Evolutionary conservation across 345 rosid genomes (phyloP).

Genomic region (Linum lewisii): DNA sequence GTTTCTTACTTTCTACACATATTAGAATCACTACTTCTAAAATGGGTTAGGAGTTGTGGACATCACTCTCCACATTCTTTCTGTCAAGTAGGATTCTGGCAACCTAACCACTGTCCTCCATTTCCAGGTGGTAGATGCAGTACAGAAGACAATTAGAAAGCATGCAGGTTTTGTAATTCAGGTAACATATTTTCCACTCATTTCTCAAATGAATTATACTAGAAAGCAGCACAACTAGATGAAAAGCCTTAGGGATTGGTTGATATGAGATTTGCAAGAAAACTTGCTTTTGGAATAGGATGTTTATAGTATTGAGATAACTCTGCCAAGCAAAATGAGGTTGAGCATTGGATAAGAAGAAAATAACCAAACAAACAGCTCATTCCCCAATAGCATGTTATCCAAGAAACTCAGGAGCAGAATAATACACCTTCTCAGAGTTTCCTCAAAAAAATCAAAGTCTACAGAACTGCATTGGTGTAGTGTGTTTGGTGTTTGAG

Average conservation of each 20-base stretch:
- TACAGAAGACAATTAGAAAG: slow-evolving; percentile 65
- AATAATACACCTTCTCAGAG: too few species aligned
- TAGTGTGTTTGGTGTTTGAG: not conserved
- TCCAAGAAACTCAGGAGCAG: too few species aligned
- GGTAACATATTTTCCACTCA: slow-evolving; percentile 29
- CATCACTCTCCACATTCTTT: not conserved
- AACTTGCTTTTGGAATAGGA: too few species aligned
- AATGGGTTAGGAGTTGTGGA: not conserved
- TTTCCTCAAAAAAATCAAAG: not conserved
- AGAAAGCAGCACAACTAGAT: not conserved
- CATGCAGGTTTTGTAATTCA: slow-evolving; percentile 79
- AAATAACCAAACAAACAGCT: too few species aligned
- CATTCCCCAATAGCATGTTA: too few species aligned
- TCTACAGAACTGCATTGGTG: too few species aligned
- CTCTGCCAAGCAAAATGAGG: too few species aligned
- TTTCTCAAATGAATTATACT: not conserved
- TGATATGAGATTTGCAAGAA: too few species aligned
- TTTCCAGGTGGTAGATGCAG: slow-evolving; percentile 64
- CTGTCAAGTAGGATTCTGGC: not conserved
- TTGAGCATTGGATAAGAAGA: too few species aligned
- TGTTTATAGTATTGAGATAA: too few species aligned
- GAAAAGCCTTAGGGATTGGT: too few species aligned
- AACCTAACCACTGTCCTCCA: slow-evolving; percentile 6
- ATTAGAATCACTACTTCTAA: not conserved
- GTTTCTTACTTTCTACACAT: not conserved